Conservation (phyloP, 257 asterid genomes). For the Gynochthodes officinalis region DNA sequence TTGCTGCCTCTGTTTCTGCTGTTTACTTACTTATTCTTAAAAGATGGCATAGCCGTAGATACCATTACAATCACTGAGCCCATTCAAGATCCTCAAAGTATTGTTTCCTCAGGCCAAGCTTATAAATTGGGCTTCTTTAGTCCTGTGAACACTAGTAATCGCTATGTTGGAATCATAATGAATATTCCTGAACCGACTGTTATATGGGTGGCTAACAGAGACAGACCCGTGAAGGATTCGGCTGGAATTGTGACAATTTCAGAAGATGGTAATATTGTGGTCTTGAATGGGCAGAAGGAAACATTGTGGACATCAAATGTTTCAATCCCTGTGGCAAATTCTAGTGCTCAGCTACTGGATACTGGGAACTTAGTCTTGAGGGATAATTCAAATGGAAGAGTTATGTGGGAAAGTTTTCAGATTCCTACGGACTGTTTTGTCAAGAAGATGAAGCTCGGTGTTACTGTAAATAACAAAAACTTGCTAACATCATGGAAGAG, state of each 20-base stretch:
- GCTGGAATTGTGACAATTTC: conserved; percentile 33
- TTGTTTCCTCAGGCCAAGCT: conserved; percentile 16
- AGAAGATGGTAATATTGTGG: conserved; percentile 40
- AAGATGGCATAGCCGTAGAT: conserved; percentile 6
- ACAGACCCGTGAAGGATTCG: conserved; percentile 29
- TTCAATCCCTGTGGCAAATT: conserved; percentile 4
- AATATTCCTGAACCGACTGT: conserved; percentile 22
- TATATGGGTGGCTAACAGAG: conserved; percentile 51
- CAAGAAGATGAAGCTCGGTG: conserved; percentile 32
- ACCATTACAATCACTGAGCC: conserved; percentile 10
- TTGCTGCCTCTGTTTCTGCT: neutral
- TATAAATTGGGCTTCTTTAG: conserved; percentile 28
- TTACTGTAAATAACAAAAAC: neutral
- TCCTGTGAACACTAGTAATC: conserved; percentile 17
- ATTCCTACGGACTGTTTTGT: conserved; percentile 34
- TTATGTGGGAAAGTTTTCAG: conserved; percentile 46
- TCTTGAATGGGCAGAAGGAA: conserved; percentile 15
- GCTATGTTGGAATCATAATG: conserved; percentile 26
- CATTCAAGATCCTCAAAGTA: conserved; percentile 17
- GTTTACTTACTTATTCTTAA: neutral
- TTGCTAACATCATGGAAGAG: conserved; percentile 40
- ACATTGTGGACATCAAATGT: conserved; percentile 42
- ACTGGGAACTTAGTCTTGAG: conserved; percentile 42
- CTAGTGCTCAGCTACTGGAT: conserved; percentile 36
- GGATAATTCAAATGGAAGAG: conserved; percentile 20